These are phyloP conservation scores for Phytophthora sojae DNA, from an alignment of 352 stramenopile genomes.

Conservation along the genomic window DNA sequence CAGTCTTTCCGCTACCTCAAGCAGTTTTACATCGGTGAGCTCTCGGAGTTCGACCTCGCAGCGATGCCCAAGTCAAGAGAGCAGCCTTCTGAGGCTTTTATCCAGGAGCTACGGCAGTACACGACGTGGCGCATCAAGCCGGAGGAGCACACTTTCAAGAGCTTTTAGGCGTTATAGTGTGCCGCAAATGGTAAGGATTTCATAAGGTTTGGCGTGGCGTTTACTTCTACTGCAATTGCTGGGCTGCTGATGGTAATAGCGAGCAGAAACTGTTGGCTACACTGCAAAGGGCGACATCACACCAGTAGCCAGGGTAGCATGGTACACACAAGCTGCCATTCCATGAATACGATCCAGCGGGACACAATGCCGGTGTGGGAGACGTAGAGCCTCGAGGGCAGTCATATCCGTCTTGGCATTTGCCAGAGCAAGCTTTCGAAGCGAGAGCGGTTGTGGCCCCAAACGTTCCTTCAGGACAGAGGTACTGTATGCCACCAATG, in stretches of 20 bases:
- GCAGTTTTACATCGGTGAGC: constrained; percentile 92
- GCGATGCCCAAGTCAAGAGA: constrained; percentile 59
- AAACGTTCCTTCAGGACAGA: constrained; percentile 65
- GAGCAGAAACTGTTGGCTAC: constrained; percentile 56
- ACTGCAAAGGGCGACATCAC: constrained; percentile 55
- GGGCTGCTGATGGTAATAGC: constrained; percentile 44
- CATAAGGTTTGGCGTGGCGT: constrained; percentile 12
- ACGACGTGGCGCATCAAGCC: constrained; percentile 79
- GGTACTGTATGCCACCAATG: constrained; percentile 50
- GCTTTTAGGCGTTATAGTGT: constrained; percentile 57
- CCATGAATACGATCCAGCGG: constrained; percentile 61
- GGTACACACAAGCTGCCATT: constrained; percentile 61
- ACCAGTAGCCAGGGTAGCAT: constrained; percentile 74
- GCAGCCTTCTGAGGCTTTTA: constrained; percentile 70
- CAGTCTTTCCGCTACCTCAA: constrained; percentile 93
- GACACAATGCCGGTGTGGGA: constrained; percentile 54
- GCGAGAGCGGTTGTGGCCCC: constrained; percentile 52
- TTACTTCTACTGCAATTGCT: constrained; percentile 44
- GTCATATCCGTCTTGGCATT: constrained; percentile 64
- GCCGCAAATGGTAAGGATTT: constrained; percentile 1
- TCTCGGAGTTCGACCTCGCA: constrained; percentile 66
- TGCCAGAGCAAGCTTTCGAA: constrained; percentile 52
- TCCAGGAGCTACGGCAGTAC: constrained; percentile 82
- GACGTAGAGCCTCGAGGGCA: constrained; percentile 58
- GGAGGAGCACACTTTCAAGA: constrained; percentile 74